Evolutionary conservation across 2,329 filamentous ascomycete species (phyloP).

Genomic region (Fusarium odoratissimum): DNA sequence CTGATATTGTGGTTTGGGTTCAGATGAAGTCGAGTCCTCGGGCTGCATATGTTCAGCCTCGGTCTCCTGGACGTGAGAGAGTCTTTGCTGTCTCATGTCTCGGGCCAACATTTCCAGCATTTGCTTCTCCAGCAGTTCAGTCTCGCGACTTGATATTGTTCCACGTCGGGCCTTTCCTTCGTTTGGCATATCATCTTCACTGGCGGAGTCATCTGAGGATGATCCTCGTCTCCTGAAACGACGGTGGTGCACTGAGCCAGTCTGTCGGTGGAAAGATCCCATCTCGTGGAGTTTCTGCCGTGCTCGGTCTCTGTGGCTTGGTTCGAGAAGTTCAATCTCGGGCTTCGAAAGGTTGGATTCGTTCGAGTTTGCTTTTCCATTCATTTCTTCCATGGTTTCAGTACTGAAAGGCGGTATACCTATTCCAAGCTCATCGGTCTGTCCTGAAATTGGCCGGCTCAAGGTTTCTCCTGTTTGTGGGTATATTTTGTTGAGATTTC

Average conservation of each 20-base stretch:
- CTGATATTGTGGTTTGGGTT: constrained; percentile 45
- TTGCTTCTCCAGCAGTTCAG: constrained; percentile 69
- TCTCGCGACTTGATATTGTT: constrained; percentile 61
- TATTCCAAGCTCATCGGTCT: constrained; percentile 44
- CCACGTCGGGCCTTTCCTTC: constrained; percentile 52
- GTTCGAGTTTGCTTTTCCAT: constrained; percentile 35
- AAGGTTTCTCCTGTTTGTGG: constrained; percentile 51
- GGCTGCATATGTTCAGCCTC: constrained; percentile 52
- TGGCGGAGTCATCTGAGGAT: constrained; percentile 69
- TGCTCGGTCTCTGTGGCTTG: constrained; percentile 68
- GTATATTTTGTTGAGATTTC: constrained; percentile 79
- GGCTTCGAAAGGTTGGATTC: constrained; percentile 39
- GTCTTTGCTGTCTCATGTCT: constrained; percentile 58
- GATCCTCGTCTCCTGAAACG: constrained; percentile 64
- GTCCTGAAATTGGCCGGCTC: constrained; percentile 48
- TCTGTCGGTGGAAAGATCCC: constrained; percentile 65
- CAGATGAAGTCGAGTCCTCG: constrained; percentile 49
- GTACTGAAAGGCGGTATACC: constrained; percentile 43
- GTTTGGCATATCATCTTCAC: constrained; percentile 59
- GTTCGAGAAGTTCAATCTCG: constrained; percentile 60
- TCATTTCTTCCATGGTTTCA: constrained; percentile 41
- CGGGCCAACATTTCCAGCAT: constrained; percentile 70
- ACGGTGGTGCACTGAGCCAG: constrained; percentile 60
- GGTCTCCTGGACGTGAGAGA: constrained; percentile 48
- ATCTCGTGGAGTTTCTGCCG: constrained; percentile 70